These are phyloP conservation scores for Tagetes erecta DNA, from an alignment of 129 eudicot genomes.

Conservation along the genomic window DNA sequence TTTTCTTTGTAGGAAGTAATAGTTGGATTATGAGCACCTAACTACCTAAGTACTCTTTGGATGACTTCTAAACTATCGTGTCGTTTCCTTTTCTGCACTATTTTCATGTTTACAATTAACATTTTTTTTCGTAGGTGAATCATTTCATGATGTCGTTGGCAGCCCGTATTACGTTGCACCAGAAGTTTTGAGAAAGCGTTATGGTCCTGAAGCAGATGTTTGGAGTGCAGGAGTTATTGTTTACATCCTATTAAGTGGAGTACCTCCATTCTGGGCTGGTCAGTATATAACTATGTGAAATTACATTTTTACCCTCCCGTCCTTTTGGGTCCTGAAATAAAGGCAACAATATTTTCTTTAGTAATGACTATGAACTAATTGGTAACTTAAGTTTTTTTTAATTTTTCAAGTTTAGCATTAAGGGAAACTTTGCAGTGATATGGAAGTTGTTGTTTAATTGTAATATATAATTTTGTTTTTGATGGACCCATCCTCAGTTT, in stretches of 20 bases:
- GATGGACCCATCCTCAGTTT: neutral
- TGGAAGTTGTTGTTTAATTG: neutral
- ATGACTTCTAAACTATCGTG: neutral
- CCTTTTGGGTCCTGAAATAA: neutral
- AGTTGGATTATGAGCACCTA: neutral
- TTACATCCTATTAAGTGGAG: conserved; percentile 81
- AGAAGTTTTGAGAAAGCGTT: conserved; percentile 75
- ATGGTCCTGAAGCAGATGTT: conserved; percentile 94
- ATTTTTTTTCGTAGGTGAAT: conserved; percentile 49
- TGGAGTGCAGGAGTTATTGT: conserved; percentile 95
- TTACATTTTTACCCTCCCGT: conserved; percentile 2
- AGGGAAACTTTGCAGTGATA: neutral
- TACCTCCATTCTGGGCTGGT: conserved; percentile 97
- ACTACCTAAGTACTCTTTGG: neutral
- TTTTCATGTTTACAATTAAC: neutral
- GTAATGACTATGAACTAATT: neutral
- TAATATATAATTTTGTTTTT: too few species aligned
- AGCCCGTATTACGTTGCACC: conserved; percentile 98
- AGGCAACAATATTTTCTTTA: neutral
- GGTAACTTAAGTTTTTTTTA: neutral
- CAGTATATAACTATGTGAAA: conserved; percentile 21
- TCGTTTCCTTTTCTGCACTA: conserved; percentile 1
- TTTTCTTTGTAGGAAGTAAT: neutral
- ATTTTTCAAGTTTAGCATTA: neutral
- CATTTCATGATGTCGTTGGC: conserved; percentile 77